Base-by-base conservation (phyloP, 352 stramenopile genomes). In the Peronosclerospora sorghi region DNA sequence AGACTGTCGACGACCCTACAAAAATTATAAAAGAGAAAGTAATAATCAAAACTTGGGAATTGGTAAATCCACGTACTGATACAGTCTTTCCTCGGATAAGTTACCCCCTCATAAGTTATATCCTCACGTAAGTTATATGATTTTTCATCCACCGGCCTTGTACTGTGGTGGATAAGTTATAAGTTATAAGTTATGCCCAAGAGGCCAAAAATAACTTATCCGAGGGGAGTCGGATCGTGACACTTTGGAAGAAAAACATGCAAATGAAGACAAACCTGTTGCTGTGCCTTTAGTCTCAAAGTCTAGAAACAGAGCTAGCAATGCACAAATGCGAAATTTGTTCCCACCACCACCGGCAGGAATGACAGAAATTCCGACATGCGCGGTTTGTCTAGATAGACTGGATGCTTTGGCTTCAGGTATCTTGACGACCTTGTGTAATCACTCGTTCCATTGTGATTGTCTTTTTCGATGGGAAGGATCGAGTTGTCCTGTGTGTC, bases 391-490 rank as follows among this genome's bases (percentile, higher is more conserved):
- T 69, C 63, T 97, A 20, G 88, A 97, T 43, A 65, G 77, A 7
- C 49, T 96, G 38, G 84, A 95, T 30, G 71, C 74, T 23, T 86
- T 78, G 10, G 79, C 73, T 4, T 94, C 79, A 0, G 78, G 82
- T 2, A 95, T 98, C 51, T 67, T 98, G 17, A 98, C 94, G 21
- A 98, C 95, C 18, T 74, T 97, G 35, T 98, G 95, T 65, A 98
- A 98, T 60, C 95, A 98, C 68, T 96, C 86, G 15, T 98, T 98
- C 59, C 95, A 98, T 68, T 95, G 94, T 41, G 84, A 97, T 50
- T 98, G 95, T 59, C 62, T 98, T 1, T 84, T 91, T 48, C 83
- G 85, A 40, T 98, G 92, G 82, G 77, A 97, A 71, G 93, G 94
- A 42, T 95, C 86, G 35, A 95, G 87, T 30, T 98, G 95, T 50